Evolutionary conservation across 2,329 filamentous ascomycete species (phyloP).

Genomic region (Penicillium sp.): DNA sequence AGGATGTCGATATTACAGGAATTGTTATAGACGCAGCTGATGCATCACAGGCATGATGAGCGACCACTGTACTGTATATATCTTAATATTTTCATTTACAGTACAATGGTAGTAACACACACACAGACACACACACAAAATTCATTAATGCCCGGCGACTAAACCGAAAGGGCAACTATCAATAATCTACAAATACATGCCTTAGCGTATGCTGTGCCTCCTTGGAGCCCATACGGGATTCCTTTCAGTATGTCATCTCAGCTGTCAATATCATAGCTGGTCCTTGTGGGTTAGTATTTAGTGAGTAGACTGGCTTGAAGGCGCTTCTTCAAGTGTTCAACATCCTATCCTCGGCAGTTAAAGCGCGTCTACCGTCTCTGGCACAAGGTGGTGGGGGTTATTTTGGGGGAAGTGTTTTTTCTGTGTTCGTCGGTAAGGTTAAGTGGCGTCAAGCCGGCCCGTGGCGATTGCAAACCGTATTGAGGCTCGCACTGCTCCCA

Average conservation of each 20-base stretch:
- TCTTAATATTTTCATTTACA: no score
- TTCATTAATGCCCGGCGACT: conserved; percentile 24
- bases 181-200: conserved; percentile 5
- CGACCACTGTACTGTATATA: no score
- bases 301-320: conserved; percentile 15
- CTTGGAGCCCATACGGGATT: conserved; percentile 26
- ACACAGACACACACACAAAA: conserved; percentile 18
- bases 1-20: no score
- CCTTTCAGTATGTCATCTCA: conserved; percentile 20
- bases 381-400: conserved; percentile 25
- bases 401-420: conserved; percentile 3
- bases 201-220: conserved; percentile 15
- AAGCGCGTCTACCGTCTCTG: neutral
- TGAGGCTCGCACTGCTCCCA: conserved; percentile 28
- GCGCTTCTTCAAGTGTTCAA: no score
- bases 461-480: conserved; percentile 31
- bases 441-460: conserved; percentile 26
- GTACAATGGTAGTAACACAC: no score
- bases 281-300: conserved; percentile 29
- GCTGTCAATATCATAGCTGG: conserved; percentile 19
- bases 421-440: conserved; percentile 16
- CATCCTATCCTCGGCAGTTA: no score
- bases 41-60: no score
- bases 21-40: no score
- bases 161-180: conserved; percentile 23